phyloP scores from a whole-genome alignment of 192 early-diverging fungal species.

The Entophlyctis luteolus region DNA sequence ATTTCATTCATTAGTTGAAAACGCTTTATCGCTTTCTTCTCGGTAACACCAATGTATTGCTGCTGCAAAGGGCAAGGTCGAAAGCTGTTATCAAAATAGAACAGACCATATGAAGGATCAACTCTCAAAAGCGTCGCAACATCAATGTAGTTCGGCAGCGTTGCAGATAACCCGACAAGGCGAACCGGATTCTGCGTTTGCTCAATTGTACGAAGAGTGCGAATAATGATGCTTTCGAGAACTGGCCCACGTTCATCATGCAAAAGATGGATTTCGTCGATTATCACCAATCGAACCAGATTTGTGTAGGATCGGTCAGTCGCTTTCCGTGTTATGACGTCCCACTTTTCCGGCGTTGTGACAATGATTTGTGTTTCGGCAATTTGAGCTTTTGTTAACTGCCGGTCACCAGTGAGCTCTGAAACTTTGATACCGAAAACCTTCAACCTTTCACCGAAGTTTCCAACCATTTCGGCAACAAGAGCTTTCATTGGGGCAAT shows the following conservation, averaged over 20 bases:
- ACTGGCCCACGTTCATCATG: constrained; percentile 98
- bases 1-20: constrained; percentile 97
- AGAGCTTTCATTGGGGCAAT: constrained; percentile 99
- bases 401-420: constrained; percentile 94
- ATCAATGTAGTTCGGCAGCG: constrained; percentile 92
- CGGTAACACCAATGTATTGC: constrained; percentile 94
- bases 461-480: constrained; percentile 96
- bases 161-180: constrained; percentile 89
- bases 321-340: constrained; percentile 94
- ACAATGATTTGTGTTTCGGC: constrained; percentile 95
- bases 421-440: constrained; percentile 84
- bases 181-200: constrained; percentile 84
- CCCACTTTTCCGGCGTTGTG: constrained; percentile 99
- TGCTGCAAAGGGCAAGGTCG: constrained; percentile 94
- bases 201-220: constrained; percentile 83
- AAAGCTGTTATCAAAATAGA: constrained; percentile 88
- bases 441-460: constrained; percentile 71
- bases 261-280: constrained; percentile 96
- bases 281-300: constrained; percentile 83
- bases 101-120: constrained; percentile 72
- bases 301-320: constrained; percentile 87
- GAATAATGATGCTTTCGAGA: constrained; percentile 84
- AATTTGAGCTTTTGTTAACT: constrained; percentile 95
- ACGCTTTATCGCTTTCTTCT: constrained; percentile 91
- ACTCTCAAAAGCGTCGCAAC: constrained; percentile 93